phyloP scores from a whole-genome alignment of 495 filamentous ascomycete genomes.

The Podospora tetraspora region DNA sequence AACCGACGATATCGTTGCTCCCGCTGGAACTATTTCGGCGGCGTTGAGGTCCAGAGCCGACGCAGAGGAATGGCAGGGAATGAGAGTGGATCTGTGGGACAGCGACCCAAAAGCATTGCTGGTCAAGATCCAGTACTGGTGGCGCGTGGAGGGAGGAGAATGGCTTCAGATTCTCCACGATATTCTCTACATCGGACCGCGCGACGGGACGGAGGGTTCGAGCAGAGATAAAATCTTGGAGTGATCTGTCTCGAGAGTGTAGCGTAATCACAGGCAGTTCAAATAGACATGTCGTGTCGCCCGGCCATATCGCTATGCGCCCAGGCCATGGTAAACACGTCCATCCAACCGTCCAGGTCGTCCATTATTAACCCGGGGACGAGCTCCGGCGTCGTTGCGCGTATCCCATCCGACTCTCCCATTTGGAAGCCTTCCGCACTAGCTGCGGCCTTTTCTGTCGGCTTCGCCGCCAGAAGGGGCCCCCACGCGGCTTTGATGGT shows the following conservation, averaged over 20 bases:
- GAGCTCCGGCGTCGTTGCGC: neutral
- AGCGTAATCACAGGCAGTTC: neutral
- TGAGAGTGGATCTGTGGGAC: slow-evolving; percentile 22
- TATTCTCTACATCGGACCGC: slow-evolving; percentile 21
- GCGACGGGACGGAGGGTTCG: slow-evolving; percentile 20
- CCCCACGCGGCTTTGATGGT: neutral
- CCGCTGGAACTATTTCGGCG: slow-evolving; percentile 7
- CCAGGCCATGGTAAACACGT: neutral
- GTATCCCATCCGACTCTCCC: neutral
- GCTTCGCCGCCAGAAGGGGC: neutral
- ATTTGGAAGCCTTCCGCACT: neutral
- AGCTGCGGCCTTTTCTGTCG: neutral
- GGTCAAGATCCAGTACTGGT: slow-evolving; percentile 26
- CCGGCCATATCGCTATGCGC: neutral
- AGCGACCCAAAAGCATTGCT: slow-evolving; percentile 3
- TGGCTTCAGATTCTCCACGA: slow-evolving; percentile 25
- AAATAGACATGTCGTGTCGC: neutral
- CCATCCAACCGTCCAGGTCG: neutral
- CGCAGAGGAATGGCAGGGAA: slow-evolving; percentile 19
- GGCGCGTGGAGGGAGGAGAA: slow-evolving; percentile 19
- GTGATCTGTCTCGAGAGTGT: neutral
- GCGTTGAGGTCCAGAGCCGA: slow-evolving; percentile 11
- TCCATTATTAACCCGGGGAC: neutral
- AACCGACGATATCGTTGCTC: slow-evolving; percentile 10
- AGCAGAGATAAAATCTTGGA: slow-evolving; percentile 2